Evolutionary conservation across 768 basidiomycete species (phyloP), one percentile per base, ranked within the genome.

Genomic region (Lactifluus pinguis): DNA sequence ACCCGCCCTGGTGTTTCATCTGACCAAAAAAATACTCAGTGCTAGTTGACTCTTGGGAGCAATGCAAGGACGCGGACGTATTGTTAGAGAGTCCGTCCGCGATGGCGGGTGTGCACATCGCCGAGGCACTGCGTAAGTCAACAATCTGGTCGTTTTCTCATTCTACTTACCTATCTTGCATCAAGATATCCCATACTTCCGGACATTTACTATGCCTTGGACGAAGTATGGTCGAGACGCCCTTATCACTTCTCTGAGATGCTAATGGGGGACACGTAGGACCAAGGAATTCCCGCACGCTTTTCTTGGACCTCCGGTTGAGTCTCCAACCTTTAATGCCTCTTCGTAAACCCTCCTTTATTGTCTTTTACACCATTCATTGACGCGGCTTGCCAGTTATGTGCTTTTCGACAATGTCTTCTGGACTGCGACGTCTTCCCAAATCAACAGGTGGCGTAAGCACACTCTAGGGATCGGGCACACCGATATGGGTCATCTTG

Each of bases 91-190:
- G 79, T 52, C 84, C 85, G 0, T 84, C 83, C 9, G 81, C 84
- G 4, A 84, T 86, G 83, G 80, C 83, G 5, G 85, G 86, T 38
- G 80, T 86, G 11, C 86, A 87, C 69, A 86, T 87, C 57, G 83
- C 86, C 10, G 86, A 87, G 71, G 83, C 81, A 7, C 73, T 86
- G 15, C 74, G 82, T 80, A 57, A 52, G 76, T 75, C 25, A 32
- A 49, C 6, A 13, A 25, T 50, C 9, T 30, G 21, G 8, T 29
- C 15, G 17, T 39, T 58, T 34, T 19, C 38, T 15, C 44, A 15
- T 53, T 14, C n/a, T 63, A 21, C 41, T 55, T 8, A 54, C 48
- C 42, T 55, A 59, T 55, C n/a, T 60, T 25, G 15, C 32, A 0
- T 17, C 15, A 61, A 77, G 77, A 76, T 48, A 85, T 86, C 47